Evolutionary conservation across 2,329 filamentous ascomycete genomes (phyloP), one percentile per base, ranked within the genome.

Genomic region (Eutypella sp.): DNA sequence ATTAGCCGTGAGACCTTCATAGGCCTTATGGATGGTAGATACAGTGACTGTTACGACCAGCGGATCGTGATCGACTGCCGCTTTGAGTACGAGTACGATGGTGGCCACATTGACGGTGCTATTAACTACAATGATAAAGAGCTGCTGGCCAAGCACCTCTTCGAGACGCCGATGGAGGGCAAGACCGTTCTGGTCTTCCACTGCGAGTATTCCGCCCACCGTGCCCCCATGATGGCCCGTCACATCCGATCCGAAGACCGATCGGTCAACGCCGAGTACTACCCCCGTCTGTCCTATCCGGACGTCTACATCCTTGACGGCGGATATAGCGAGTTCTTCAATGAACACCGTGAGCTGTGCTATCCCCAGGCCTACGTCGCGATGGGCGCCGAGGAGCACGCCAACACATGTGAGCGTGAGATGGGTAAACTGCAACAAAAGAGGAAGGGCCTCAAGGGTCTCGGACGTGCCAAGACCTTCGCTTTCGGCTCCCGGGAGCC

Each of bases 111-210:
- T 62, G 81, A 90, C 56, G 87, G 87, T 16, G 93, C 93, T 37
- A 76, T 96, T 69, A 99, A 99, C 73, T 93, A 90, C 74, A 97
- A 96, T 69, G 89, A 96, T 72, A 96, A 96, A 69, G 92, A 99
- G 60, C 72, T 87, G 49, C 76, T 99, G 47, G 82, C 89, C 8
- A 75, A 75, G 45, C 82, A 91, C 55, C 79, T 99, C 41, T 96
- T 99, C 66, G 71, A 81, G 46, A 76, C 73, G 19, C 75, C 77
- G 16, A 81, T 84, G 58, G 71, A 79, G 40, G 79, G 84, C 41
- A 85, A 82, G 55, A 93, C 90, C 0, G 75, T 96, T 10, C 70
- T 99, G 51, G 84, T 99, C 55, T 89, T 99, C 59, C 93, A 99
- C 71, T 99, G 93, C 79, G 93, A 99, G 70, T 99, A 97, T 70